Evolutionary conservation across 805 yeast species (phyloP).

Genomic region (Candida chauliodis): DNA sequence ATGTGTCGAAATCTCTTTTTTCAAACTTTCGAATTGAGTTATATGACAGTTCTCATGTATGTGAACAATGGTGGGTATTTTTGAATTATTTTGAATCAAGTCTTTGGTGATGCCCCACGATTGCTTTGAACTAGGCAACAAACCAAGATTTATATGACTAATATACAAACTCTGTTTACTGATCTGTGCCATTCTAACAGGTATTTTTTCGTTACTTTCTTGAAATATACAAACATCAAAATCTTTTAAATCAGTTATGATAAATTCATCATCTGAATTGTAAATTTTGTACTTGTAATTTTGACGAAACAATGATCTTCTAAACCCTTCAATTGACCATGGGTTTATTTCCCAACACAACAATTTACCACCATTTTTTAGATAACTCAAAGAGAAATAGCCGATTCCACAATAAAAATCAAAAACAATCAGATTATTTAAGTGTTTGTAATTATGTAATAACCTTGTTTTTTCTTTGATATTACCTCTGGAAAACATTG

Average conservation of each 20-base stretch:
- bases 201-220: slow-evolving; percentile 59
- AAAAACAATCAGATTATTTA: slow-evolving; percentile 44
- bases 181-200: slow-evolving; percentile 31
- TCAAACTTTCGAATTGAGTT: slow-evolving; percentile 31
- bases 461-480: slow-evolving; percentile 75
- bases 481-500: slow-evolving; percentile 88
- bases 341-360: slow-evolving; percentile 84
- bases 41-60: slow-evolving; percentile 72
- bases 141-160: slow-evolving; percentile 70
- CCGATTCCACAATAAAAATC: slow-evolving; percentile 87
- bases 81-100: slow-evolving; percentile 12
- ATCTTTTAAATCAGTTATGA: slow-evolving; percentile 12
- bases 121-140: slow-evolving; percentile 66
- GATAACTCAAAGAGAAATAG: slow-evolving; percentile 70
- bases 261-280: slow-evolving; percentile 24
- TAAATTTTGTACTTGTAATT: slow-evolving; percentile 35
- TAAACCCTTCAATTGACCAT: slow-evolving; percentile 75
- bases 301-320: slow-evolving; percentile 50
- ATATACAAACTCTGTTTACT: slow-evolving; percentile 21
- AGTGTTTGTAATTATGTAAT: slow-evolving; percentile 35
- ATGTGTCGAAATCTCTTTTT: slow-evolving; percentile 11
- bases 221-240: slow-evolving; percentile 49
- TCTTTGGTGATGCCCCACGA: slow-evolving; percentile 53
- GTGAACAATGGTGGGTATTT: slow-evolving; percentile 41
- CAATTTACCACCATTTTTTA: slow-evolving; percentile 50